Evolutionary conservation across 2,329 filamentous ascomycete genomes (phyloP).

Genomic region (Penicillium olsonii): DNA sequence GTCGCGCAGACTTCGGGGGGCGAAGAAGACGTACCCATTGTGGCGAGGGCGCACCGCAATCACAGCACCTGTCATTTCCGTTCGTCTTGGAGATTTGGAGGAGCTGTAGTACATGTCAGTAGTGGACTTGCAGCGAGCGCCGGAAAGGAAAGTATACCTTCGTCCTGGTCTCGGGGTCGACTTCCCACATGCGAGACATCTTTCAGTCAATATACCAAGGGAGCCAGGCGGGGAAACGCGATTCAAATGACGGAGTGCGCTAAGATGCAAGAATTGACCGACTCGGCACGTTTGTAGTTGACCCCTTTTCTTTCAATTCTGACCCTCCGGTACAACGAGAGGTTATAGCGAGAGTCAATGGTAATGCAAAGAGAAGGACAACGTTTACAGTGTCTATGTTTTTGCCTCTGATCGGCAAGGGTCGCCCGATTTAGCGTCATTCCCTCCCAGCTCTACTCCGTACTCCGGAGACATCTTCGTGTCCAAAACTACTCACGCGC

Average conservation of each 20-base stretch:
- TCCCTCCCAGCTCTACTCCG: conserved; percentile 3
- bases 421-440: conserved; percentile 22
- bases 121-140: conserved; percentile 6
- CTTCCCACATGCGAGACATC: conserved; percentile 89
- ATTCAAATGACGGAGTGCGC: conserved; percentile 13
- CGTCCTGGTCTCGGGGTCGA: conserved; percentile 93
- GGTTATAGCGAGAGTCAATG: neutral
- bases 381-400: conserved; percentile 8
- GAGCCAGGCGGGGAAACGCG: neutral
- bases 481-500: neutral
- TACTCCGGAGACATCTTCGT: too few relatives aligned
- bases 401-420: conserved; percentile 26
- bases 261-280: conserved; percentile 3
- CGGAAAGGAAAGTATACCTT: conserved; percentile 62
- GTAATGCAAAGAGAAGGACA: neutral
- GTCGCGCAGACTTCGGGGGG: conserved; percentile 1
- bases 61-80: conserved; percentile 87
- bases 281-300: neutral
- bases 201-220: conserved; percentile 13
- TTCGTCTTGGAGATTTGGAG: conserved; percentile 87
- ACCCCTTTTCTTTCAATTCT: conserved; percentile 3
- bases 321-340: neutral
- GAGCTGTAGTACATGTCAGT: conserved; percentile 58
- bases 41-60: conserved; percentile 91
- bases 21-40: conserved; percentile 74